phyloP scores from a whole-genome alignment of 345 rosid species.

The Eucalyptus erythrocorys region DNA sequence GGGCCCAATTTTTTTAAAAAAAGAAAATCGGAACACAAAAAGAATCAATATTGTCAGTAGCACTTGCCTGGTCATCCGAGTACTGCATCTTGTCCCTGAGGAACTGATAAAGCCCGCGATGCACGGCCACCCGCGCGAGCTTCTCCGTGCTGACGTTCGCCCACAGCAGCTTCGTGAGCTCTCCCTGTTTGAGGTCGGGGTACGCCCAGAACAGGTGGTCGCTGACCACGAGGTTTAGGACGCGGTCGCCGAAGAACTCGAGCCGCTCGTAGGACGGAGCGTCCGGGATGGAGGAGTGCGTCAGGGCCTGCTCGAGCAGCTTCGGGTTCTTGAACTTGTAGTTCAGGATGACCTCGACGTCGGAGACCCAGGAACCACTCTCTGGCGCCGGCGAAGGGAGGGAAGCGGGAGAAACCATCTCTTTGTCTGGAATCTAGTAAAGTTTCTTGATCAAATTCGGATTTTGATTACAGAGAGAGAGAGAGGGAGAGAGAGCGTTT shows the following conservation, averaged over 20 bases:
- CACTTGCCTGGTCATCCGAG: conserved; percentile 40
- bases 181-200: conserved; percentile 40
- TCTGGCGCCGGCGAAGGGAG: neutral
- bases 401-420: neutral
- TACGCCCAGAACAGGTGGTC: conserved; percentile 31
- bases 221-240: conserved; percentile 29
- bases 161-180: conserved; percentile 40
- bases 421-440: neutral
- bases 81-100: conserved; percentile 25
- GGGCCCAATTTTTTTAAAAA: neutral
- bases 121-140: conserved; percentile 66
- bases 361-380: conserved; percentile 16
- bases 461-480: neutral
- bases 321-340: conserved; percentile 34
- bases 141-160: conserved; percentile 74
- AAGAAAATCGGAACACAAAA: neutral
- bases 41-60: neutral
- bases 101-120: conserved; percentile 27
- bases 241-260: conserved; percentile 76
- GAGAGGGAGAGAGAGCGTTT: neutral
- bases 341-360: conserved; percentile 40
- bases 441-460: neutral
- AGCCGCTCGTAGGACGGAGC: conserved; percentile 47
- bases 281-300: conserved; percentile 41
- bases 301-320: conserved; percentile 54